Conservation (phyloP, 768 basidiomycete species). For the Suillus clintonianus region DNA sequence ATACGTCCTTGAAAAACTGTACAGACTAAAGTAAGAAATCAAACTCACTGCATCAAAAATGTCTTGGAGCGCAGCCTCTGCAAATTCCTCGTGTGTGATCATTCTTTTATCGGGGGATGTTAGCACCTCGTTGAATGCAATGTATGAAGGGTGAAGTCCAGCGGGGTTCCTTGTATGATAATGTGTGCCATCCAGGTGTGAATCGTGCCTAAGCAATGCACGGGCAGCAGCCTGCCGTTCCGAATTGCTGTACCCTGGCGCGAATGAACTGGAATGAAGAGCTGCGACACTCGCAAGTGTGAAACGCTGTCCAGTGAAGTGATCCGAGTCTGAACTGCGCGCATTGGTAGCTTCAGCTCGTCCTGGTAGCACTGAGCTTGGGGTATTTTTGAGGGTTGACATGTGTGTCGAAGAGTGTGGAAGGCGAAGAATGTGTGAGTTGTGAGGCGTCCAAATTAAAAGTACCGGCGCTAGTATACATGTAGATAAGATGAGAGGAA, state of each 20-base stretch:
- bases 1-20: not conserved
- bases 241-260: slow-evolving; percentile 1
- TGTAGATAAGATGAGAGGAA: no score
- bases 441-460: no score
- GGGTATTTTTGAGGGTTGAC: no score
- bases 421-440: no score
- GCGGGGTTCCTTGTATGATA: not conserved
- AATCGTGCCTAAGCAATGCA: slow-evolving; percentile 2
- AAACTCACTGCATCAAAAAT: slow-evolving; percentile 9
- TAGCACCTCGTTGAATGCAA: no score
- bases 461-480: no score
- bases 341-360: no score
- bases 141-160: slow-evolving; percentile 4
- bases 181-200: slow-evolving; percentile 6
- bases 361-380: no score
- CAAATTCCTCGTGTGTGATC: not conserved
- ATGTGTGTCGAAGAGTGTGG: no score
- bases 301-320: no score
- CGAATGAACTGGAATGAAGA: not conserved
- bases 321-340: no score
- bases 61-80: slow-evolving; percentile 3
- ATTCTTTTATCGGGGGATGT: no score
- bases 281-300: slow-evolving; percentile 3
- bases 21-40: not conserved
- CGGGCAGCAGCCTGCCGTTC: slow-evolving; percentile 2